Evolutionary conservation across 1,284 basidiomycete genomes (phyloP), one percentile per base, ranked within the genome.

Genomic region (Neonothopanus nambi): DNA sequence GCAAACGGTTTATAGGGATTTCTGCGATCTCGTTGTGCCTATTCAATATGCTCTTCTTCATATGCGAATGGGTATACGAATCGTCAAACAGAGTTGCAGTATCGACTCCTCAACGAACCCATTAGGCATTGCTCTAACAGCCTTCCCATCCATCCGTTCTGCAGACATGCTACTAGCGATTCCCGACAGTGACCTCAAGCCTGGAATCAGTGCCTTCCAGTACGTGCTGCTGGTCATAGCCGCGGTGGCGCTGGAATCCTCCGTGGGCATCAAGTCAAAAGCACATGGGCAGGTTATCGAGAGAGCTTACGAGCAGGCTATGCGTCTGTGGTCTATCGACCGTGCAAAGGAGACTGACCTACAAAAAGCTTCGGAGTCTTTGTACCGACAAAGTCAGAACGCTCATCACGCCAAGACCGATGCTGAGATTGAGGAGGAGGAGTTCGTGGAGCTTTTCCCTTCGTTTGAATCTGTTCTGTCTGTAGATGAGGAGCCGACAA

Each of bases 371-470:
- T 80, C 84, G 0, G 81, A 84, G 28, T 91, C 90, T 46, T 70
- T 99, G 17, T 99, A 98, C 76, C 88, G 89, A 37, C 77, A 79
- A 51, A 85, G 82, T 40, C 78, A 78, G 52, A 70, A 80, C 24
- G 79, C 85, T 28, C 73, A 91, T 47, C 76, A 81, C 24, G 78
- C 80, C 23, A 70, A 80, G 9, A 80, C 80, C 11, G 95, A 95
- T 57, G 83, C 83, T 9, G 89, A 91, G 60, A 64, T 79, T 35
- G 91, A 96, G 63, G 91, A 91, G 66, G 76, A 79, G 56, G 95
- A 98, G 63, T 93, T 97, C 66, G 72, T 83, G 21, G 70, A 79
- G 2, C 69, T 97, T 43, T 98, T 98, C 70, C 94, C 95, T 2
- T 83, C 85, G 18, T 98, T 89, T 63, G 88, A 87, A 41, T 80